Evolutionary conservation across 306 rosid genomes (phyloP), one percentile per base, ranked within the genome.

Genomic region (Rubus parviflorus): DNA sequence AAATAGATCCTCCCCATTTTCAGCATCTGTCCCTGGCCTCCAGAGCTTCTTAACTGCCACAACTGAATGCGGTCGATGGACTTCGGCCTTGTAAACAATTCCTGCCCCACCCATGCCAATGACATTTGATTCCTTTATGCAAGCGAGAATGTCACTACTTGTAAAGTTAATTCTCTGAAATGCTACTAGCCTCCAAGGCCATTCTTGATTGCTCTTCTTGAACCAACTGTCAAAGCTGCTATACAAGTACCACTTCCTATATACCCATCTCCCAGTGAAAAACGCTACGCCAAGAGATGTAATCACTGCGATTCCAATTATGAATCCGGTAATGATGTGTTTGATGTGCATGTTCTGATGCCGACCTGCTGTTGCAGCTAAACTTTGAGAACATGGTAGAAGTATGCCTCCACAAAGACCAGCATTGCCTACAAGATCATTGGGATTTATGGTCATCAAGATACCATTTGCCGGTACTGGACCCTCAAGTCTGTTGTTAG

Each of bases 1-100:
- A 23, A 88, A 72, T 1, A 91, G 85, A 19, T 88, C 93, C 65
- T 81, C 77, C 0, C 88, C 88, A 66, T 74, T 72, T 84, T 95
- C 97, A 6, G 81, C 47, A 58, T 89, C 93, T 11, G 84, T 25
- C 60, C 83, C 81, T 25, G 91, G 42, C 45, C 92, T 83, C 91
- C 97, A 92, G 5, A 92, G 90, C 85, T 91, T 92, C 90, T 92
- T 96, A 60, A 92, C 96, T 9, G 99, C 99, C 15, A 92, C 94
- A 0, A 80, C 77, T 19, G 78, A 84, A 13, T 82, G 85, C 8
- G 92, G 91, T 75, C 91, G 81, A 60, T 87, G 89, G 60, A 88
- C 79, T 82, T 96, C 97, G 2, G 91, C 96, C 84, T 96, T 96
- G 88, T 96, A 96, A 54, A 96, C 99, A 51, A 89, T 79, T 9